Base-by-base conservation (phyloP, 768 basidiomycete genomes). In the Suillus fuscotomentosus region DNA sequence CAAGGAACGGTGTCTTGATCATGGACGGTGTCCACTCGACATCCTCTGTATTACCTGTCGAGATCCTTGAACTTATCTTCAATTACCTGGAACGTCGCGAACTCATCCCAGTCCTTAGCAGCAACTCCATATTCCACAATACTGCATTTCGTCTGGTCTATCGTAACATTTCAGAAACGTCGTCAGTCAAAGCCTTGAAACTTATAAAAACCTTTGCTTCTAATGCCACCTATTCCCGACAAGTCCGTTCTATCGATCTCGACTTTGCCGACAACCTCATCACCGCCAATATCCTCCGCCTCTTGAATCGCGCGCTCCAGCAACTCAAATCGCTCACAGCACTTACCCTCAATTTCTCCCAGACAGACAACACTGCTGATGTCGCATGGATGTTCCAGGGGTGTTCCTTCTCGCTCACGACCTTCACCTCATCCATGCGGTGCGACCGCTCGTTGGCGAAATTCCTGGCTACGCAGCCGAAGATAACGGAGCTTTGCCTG, bases 371-470 rank as follows among this genome's bases (percentile, higher is more conserved):
- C 61, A 38, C 77, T 72, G 61, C 69, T 67, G 5, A 73, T 38
- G 78, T 83, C 3, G 73, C 80, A 3, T 86, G 86, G 85, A 75
- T 88, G 38, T 80, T 88, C 53, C 69, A 76, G 7, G 75, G 73
- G 8, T 80, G 80, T 70, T 64, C 77, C 11, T 84, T 86, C 67
- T 72, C 73, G 6, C 79, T 90, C 38, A 67, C 70, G n/a, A 69
- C 76, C 0, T 80, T 89, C 68, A 79, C 83, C 11, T 88, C 86
- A 0, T 85, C 87, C 20, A 81, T 87, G 73, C 80, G 81, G n/a
- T 87, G 82, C 68, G 81, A 83, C 47, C 67, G 71, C 4, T 70
- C 75, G 4, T 77, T 89, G 15, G 83, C 84, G 0, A 63, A 68
- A 10, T 87, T 88, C 71, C 78, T 89, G 61, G 83, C 81, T 62